Evolutionary conservation across 1,139 yeast species (phyloP).

Genomic region (Saccharomyces hybrid): DNA sequence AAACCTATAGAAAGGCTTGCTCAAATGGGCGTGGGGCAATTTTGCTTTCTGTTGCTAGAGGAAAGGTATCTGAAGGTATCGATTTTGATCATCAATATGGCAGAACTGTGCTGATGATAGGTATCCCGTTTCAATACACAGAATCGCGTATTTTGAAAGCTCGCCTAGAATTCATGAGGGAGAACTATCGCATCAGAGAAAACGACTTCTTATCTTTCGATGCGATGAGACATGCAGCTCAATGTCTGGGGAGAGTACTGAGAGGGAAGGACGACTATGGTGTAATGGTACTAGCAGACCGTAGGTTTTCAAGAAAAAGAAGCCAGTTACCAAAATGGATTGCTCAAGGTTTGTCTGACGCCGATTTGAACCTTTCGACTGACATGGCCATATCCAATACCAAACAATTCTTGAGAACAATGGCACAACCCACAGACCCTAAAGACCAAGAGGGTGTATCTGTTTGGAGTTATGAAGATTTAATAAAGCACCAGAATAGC

Average conservation of each 20-base stretch:
- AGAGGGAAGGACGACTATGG: slow-evolving; percentile 99
- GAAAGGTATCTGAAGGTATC: slow-evolving; percentile 96
- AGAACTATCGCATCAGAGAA: slow-evolving; percentile 84
- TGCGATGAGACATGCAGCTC: slow-evolving; percentile 99
- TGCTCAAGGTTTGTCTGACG: slow-evolving; percentile 82
- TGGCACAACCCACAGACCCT: slow-evolving; percentile 91
- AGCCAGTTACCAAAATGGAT: slow-evolving; percentile 95
- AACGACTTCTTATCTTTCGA: slow-evolving; percentile 94
- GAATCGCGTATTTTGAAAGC: slow-evolving; percentile 95
- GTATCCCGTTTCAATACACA: slow-evolving; percentile 97
- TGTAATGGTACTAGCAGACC: slow-evolving; percentile 93
- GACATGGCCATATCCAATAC: slow-evolving; percentile 98
- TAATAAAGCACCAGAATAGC: slow-evolving; percentile 49
- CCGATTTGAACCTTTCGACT: slow-evolving; percentile 85
- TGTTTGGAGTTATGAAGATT: slow-evolving; percentile 79
- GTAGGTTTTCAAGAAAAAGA: slow-evolving; percentile 81
- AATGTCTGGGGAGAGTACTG: slow-evolving; percentile 90
- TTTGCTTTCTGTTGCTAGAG: slow-evolving; percentile 93
- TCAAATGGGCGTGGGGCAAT: slow-evolving; percentile 97
- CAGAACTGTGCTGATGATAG: slow-evolving; percentile 95
- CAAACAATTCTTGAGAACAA: slow-evolving; percentile 79
- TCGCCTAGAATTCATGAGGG: slow-evolving; percentile 84
- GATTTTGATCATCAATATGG: slow-evolving; percentile 99
- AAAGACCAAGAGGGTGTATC: slow-evolving; percentile 92
- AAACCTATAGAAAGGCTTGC: slow-evolving; percentile 93